Percentiles rank a stretch among this genome's conserved stretches.
Conservation (phyloP, 306 rosid species). For the Morella rubra region DNA sequence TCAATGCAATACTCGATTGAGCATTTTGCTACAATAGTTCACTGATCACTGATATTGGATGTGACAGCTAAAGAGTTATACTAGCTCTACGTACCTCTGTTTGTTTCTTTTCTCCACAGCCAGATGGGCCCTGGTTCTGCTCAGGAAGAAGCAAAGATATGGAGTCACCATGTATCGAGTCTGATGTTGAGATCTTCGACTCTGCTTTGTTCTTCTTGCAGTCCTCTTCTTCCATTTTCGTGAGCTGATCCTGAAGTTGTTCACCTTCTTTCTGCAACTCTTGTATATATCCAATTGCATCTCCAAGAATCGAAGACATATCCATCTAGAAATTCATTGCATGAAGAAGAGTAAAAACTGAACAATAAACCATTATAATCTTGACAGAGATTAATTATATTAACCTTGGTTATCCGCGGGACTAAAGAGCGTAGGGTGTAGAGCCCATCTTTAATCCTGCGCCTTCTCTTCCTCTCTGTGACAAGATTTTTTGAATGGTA, state of each 20-base stretch:
- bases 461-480: conserved; percentile 85
- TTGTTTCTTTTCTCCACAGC: conserved; percentile 25
- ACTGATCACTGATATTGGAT: background rate
- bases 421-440: conserved; percentile 67
- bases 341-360: conserved; percentile 6
- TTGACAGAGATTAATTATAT: conserved; percentile 7
- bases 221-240: conserved; percentile 49
- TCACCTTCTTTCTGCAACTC: conserved; percentile 51
- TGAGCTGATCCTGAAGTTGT: conserved; percentile 50
- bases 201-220: conserved; percentile 27
- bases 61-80: conserved; percentile 9
- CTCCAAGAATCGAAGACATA: conserved; percentile 57
- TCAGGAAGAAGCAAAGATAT: conserved; percentile 23
- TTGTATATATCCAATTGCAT: conserved; percentile 65
- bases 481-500: conserved; percentile 64
- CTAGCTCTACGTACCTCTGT: conserved; percentile 39
- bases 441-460: conserved; percentile 51
- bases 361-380: background rate
- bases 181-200: conserved; percentile 14
- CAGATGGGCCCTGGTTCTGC: conserved; percentile 28
- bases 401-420: conserved; percentile 84
- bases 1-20: background rate
- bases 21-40: background rate
- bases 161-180: conserved; percentile 17
- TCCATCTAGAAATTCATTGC: conserved; percentile 60